Conservation (phyloP, 2,329 filamentous ascomycete genomes). For the Stachybotrys chlorohalonatus region DNA sequence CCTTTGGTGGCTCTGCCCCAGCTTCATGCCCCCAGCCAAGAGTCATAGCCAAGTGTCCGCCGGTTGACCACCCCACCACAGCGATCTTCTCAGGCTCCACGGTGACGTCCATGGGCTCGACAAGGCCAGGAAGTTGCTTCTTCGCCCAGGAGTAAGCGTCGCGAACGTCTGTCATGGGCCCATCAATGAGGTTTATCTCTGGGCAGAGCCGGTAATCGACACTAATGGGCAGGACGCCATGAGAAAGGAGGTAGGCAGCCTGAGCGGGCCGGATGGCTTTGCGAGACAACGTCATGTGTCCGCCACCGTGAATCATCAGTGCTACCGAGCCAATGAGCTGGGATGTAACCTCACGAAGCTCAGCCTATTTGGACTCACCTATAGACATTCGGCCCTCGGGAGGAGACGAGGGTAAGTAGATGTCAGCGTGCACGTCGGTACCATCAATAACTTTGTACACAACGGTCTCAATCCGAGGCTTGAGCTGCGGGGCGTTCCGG, state of each 20-base stretch:
- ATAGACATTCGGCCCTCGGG: not conserved
- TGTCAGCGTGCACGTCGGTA: not conserved
- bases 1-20: not conserved
- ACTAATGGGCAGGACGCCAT: slow-evolving; percentile 35
- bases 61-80: not conserved
- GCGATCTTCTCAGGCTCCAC: not conserved
- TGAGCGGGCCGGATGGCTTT: slow-evolving; percentile 28
- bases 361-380: not conserved
- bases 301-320: slow-evolving; percentile 36
- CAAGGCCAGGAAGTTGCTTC: not conserved
- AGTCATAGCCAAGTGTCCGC: not conserved
- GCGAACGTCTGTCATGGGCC: slow-evolving; percentile 33
- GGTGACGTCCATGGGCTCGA: not conserved
- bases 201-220: slow-evolving; percentile 43
- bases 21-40: not conserved
- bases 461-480: not conserved
- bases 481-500: not conserved
- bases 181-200: slow-evolving; percentile 32
- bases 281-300: slow-evolving; percentile 28
- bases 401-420: not conserved
- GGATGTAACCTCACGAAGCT: no score
- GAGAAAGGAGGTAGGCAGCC: slow-evolving; percentile 22
- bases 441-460: not conserved
- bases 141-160: slow-evolving; percentile 31
- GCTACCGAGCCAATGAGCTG: slow-evolving; percentile 11